Evolutionary conservation across 1,139 yeast species (phyloP).

Genomic region (Taphrina deformans): DNA sequence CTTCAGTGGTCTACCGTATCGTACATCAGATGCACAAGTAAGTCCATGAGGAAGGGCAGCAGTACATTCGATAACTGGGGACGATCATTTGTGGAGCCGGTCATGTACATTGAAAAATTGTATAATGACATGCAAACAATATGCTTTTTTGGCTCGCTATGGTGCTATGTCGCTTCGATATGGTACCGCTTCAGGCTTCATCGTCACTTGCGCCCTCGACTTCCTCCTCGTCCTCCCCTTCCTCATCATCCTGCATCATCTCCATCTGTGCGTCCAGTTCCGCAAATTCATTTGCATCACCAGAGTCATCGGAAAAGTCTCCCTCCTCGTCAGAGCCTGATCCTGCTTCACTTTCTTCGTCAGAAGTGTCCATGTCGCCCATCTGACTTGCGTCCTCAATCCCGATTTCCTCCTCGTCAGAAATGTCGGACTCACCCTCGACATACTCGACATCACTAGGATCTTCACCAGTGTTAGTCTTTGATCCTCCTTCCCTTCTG

Average conservation of each 20-base stretch:
- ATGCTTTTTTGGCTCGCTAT: not conserved
- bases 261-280: slow-evolving; percentile 40
- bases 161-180: slow-evolving; percentile 4
- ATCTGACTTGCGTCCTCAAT: slow-evolving; percentile 37
- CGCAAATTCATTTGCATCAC: slow-evolving; percentile 38
- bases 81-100: not conserved
- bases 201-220: slow-evolving; percentile 43
- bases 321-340: slow-evolving; percentile 47
- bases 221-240: slow-evolving; percentile 41
- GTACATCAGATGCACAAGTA: too few species aligned
- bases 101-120: too few species aligned
- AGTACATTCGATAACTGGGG: too few species aligned
- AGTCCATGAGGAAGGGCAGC: too few species aligned
- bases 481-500: slow-evolving; percentile 55
- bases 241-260: slow-evolving; percentile 41
- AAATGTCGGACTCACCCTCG: slow-evolving; percentile 30
- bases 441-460: slow-evolving; percentile 36
- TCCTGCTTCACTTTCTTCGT: slow-evolving; percentile 47
- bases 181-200: slow-evolving; percentile 38
- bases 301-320: slow-evolving; percentile 42
- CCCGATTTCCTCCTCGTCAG: slow-evolving; percentile 34
- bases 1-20: too few species aligned
- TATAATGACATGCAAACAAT: not conserved
- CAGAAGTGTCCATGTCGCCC: slow-evolving; percentile 45
- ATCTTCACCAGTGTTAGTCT: slow-evolving; percentile 39